Base-by-base conservation (phyloP, 176 grass and related monocot species). In the Triticum urartu region DNA sequence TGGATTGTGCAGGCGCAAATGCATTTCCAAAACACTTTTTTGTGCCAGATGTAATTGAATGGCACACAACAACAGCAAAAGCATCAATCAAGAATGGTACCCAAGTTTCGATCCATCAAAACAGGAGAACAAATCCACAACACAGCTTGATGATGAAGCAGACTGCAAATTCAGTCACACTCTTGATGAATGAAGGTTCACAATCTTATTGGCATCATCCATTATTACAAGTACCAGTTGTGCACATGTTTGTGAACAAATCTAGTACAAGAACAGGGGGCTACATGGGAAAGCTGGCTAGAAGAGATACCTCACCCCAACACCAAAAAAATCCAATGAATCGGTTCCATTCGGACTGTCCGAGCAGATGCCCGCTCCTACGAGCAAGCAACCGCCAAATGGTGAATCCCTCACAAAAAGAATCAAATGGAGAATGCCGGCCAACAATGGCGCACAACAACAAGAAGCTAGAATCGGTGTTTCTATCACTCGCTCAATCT, bases 391-490 rank as follows among this genome's bases (percentile, higher is more conserved):
- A 22, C 40, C 11, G 54, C 58, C 82, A 88, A 26, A 25, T 15
- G 11, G n/a, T 14, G 11, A 78, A 72, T 11, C 11, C 64, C 79
- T 77, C 79, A 54, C 38, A 70, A 78, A 45, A 87, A 86, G 72
- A 82, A 75, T 74, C 20, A 83, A 90, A 47, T 75, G 80, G 71
- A 79, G 74, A 84, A 87, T 91, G 89, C 68, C 75, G 2, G 35
- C 68, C 20, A 11, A 87, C 81, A 84, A 68, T 79, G 80, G 58
- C 67, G 35, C 62, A 25, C 60, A 66, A 87, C 84, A 84, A 15
- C 77, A 59, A 24, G 63, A 84, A 75, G 30, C 85, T 84, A 81
- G 38, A 84, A 68, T 35, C 42, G 43, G 36, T 45, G 72, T 30
- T 22, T 48, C 85, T 80, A 68, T 80, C 80, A 43, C 84, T 73